A percentile compares a stretch with the other conserved stretches of the same genome.
Conservation (phyloP, 2,329 filamentous ascomycete genomes). For the Pezizomycotina sp. region DNA sequence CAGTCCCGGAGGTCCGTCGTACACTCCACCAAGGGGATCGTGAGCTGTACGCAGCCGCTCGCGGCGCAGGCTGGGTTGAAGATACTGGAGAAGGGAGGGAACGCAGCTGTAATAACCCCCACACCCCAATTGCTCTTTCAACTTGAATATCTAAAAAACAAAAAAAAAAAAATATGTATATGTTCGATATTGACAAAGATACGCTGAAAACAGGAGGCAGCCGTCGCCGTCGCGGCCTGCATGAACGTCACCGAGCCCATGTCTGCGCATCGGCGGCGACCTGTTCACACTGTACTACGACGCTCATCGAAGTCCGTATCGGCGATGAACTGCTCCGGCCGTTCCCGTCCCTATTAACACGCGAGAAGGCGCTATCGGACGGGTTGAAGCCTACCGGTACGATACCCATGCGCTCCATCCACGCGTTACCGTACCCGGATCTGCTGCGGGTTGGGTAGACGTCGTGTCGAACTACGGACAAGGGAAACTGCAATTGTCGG, state of each 20-base stretch:
- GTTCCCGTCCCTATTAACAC: conserved; percentile 51
- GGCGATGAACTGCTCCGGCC: conserved; percentile 85
- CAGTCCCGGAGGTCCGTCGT: conserved; percentile 76
- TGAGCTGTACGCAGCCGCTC: conserved; percentile 75
- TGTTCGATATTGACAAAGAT: neutral
- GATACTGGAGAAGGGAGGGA: conserved; percentile 73
- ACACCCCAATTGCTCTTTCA: neutral
- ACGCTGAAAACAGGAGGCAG: conserved; percentile 53
- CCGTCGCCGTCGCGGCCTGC: conserved; percentile 80
- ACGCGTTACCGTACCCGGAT: conserved; percentile 80
- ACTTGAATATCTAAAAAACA: too few species aligned
- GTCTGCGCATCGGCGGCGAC: conserved; percentile 90
- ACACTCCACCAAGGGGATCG: conserved; percentile 75
- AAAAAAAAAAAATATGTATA: conserved; percentile 1
- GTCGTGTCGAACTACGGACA: conserved; percentile 77
- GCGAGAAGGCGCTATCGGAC: conserved; percentile 41
- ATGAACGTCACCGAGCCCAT: conserved; percentile 87
- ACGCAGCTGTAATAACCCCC: conserved; percentile 57
- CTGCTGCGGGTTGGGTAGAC: conserved; percentile 86
- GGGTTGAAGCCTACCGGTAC: conserved; percentile 26
- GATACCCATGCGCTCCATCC: conserved; percentile 61
- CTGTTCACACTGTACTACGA: conserved; percentile 94
- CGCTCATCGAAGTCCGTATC: conserved; percentile 61
- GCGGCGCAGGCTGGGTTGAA: conserved; percentile 76
- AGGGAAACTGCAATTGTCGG: conserved; percentile 57